phyloP scores from a whole-genome alignment of 768 basidiomycete genomes.

The Leccinum obscurum region DNA sequence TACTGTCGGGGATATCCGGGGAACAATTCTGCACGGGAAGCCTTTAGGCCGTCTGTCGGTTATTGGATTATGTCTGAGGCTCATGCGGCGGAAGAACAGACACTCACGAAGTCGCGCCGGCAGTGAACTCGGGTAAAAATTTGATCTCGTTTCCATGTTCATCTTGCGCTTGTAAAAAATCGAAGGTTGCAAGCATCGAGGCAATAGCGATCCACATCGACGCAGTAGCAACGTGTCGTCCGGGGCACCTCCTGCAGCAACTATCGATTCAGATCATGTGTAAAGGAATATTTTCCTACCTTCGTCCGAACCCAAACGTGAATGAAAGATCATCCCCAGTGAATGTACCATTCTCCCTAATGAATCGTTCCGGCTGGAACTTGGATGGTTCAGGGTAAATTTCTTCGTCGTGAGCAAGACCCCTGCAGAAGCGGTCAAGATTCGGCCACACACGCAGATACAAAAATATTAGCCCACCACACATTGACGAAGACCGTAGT shows the following conservation, averaged over 20 bases:
- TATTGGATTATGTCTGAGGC: background rate
- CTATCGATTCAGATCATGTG: background rate
- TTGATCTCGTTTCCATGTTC: conserved; percentile 24
- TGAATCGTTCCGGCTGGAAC: conserved; percentile 44
- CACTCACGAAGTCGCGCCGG: conserved; percentile 22
- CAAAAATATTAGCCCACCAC: conserved; percentile 16
- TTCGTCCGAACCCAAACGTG: conserved; percentile 30
- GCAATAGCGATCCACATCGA: conserved; percentile 29
- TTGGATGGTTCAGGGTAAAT: conserved; percentile 40
- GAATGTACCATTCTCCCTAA: conserved; percentile 20
- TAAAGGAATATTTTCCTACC: conserved; percentile 10
- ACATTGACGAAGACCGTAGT: conserved; percentile 22
- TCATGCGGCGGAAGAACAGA: background rate
- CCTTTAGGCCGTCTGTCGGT: conserved; percentile 21
- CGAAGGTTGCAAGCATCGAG: conserved; percentile 25
- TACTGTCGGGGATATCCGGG: conserved; percentile 13
- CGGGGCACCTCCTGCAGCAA: conserved; percentile 23
- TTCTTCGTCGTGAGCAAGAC: conserved; percentile 38
- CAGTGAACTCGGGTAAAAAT: conserved; percentile 24
- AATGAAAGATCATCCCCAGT: conserved; percentile 6
- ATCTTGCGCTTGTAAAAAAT: conserved; percentile 25
- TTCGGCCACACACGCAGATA: background rate
- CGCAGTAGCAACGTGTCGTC: conserved; percentile 21
- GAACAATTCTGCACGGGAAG: conserved; percentile 24
- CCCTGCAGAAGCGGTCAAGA: conserved; percentile 28